Base-by-base conservation (phyloP, 2,329 filamentous ascomycete species). In the Curvularia sp. region DNA sequence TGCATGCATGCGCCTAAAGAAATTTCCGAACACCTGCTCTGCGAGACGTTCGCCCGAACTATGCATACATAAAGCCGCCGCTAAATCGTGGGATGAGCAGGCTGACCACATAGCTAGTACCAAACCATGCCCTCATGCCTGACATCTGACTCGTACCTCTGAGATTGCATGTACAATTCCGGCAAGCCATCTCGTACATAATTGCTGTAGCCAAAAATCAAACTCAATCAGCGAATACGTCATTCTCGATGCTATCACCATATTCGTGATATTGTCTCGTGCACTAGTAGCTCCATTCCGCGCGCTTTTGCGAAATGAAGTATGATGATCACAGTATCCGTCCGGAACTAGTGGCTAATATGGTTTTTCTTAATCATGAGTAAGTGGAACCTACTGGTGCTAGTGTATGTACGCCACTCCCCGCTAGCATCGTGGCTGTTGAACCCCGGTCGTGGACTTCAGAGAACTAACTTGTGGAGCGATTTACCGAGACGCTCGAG, bases 11-110 rank as follows among this genome's bases (percentile, higher is more conserved):
- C 48, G 24, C 24, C 20, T n/a, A 5, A 50, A 49, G 48, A 50
- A 50, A 50, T 50, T 41, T 50, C 48, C 48, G 35, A 50, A 41
- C 33, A 30, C 35, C 22, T 41, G 22, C 35, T 35, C 31, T 15
- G 31, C 31, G 15, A 33, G 31, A 49, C 24, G 24, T 28, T 44
- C 26, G 24, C 41, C 35, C 15, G 24, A n/a, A n/a, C 41, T 28
- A 18, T 50, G 33, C 48, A 50, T 50, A 50, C 48, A 50, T 50
- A 50, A 50, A 38, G 12, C 22, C 15, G 6, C 24, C 46, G 12
- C 31, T 38, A 38, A 15, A 38, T 35, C 31, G 13, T 49, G 31
- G 31, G 20, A 49, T n/a, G 22, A 33, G 15, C 26, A 38, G 30
- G 13, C 20, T 49, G 15, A 15, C 31, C 31, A 15, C 7, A 38